phyloP scores from a whole-genome alignment of 768 basidiomycete species.

The Termitomyces sp. region DNA sequence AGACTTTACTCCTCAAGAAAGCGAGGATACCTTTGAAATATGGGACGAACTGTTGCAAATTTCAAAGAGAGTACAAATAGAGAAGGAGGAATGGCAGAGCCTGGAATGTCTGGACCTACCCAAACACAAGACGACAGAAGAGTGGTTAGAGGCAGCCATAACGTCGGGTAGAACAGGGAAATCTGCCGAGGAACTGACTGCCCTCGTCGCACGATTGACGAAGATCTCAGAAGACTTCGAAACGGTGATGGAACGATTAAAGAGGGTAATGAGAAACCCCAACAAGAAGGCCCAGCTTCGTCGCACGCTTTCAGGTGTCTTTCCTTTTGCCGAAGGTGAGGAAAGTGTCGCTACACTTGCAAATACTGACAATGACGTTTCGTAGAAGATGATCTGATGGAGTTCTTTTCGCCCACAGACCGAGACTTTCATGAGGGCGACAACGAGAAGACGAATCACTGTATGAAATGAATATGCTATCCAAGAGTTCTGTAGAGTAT shows the following conservation, averaged over 20 bases:
- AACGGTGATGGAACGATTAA: background rate
- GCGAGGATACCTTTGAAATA: background rate
- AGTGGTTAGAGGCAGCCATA: background rate
- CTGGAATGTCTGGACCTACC: background rate
- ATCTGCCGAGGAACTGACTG: background rate
- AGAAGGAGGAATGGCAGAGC: background rate
- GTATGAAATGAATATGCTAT: background rate
- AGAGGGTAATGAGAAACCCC: background rate
- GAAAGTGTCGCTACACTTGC: too few species aligned
- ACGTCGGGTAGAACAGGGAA: background rate
- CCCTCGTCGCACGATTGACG: background rate
- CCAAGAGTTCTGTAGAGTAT: slow-evolving; percentile 9
- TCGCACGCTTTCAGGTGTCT: background rate
- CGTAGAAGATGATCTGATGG: background rate
- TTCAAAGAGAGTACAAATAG: background rate
- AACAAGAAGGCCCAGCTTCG: background rate
- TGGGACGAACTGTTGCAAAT: background rate
- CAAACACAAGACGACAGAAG: background rate
- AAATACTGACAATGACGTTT: background rate
- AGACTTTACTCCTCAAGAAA: background rate
- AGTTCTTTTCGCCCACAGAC: background rate
- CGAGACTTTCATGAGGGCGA: background rate
- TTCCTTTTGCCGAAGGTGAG: background rate
- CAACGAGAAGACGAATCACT: too few species aligned
- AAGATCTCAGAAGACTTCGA: background rate